Base-by-base conservation (phyloP, 345 rosid species). In the Iberis pinnata region DNA sequence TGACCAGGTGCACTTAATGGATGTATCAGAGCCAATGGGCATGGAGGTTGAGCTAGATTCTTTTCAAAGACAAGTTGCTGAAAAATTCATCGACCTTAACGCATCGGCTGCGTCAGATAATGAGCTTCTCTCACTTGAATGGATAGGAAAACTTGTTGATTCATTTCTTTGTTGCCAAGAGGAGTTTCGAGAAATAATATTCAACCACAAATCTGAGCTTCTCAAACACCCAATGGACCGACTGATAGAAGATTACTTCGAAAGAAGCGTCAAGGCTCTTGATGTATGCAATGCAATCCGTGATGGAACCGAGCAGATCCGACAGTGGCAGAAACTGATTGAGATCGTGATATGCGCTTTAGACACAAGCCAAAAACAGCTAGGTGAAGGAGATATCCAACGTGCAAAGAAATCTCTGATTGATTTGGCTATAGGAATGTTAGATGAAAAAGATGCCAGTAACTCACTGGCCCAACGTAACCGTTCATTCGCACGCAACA, bases 231-330 rank as follows among this genome's bases (percentile, higher is more conserved):
- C 82, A 12, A 36, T 78, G 76, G 79, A 80, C 60, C 74, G 81
- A n/a, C 9, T 79, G 51, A 47, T 83, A 18, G 62, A 70, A 5
- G 86, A 83, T 8, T 83, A 61, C 37, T 76, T 69, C 18, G 92
- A 86, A n/a, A 73, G 90, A 39, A 80, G 73, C 44, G 69, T 83
- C 8, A 86, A 86, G 72, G 88, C 95, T 22, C 81, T 83, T 5
- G 90, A 86, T 25, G 83, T 86, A 8, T 83, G 90, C 35, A 86
- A 83, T 64, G 95, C 90, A 2, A 70, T 78, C 10, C 78, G 95
- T 8, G 88, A 79, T 31, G 95, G 95, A 18, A 76, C 79, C 37
- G 86, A 83, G 46, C 87, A 71, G 62, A 70, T 86, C 47, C 63
- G 82, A 56, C 77, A 68, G 27, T 83, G 88, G 92, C 65, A 65